Conservation (phyloP, 768 basidiomycete genomes). For the Thelephora ganbajun region DNA sequence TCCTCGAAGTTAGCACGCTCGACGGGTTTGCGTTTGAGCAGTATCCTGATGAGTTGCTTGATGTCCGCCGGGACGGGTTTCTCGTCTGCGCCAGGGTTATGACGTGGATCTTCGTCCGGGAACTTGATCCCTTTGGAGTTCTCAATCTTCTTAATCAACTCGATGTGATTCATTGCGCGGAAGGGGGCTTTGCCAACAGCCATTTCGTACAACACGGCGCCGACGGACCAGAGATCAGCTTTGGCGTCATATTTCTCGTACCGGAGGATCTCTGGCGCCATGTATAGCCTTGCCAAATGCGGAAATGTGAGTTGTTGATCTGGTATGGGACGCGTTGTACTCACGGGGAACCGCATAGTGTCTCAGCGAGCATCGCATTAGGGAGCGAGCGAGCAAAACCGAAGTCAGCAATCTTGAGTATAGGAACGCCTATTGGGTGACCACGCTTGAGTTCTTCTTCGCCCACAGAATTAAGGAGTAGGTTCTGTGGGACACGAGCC, state of each 20-base stretch:
- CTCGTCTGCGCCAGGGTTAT: conserved; percentile 32
- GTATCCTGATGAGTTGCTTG: conserved; percentile 73
- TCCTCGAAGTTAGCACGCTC: conserved; percentile 85
- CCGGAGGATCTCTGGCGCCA: conserved; percentile 96
- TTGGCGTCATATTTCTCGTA: conserved; percentile 98
- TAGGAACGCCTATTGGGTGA: conserved; percentile 84
- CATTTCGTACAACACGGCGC: conserved; percentile 95
- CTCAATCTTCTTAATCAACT: conserved; percentile 87
- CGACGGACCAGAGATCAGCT: conserved; percentile 96
- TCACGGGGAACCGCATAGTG: conserved; percentile 92
- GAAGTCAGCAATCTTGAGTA: conserved; percentile 96
- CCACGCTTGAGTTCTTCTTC: conserved; percentile 71
- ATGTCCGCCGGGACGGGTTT: conserved; percentile 63
- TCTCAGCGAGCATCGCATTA: conserved; percentile 91
- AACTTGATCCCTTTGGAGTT: conserved; percentile 85
- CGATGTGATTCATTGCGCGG: conserved; percentile 91
- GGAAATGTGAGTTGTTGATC: neutral
- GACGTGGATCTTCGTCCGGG: conserved; percentile 73
- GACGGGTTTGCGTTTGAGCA: conserved; percentile 72
- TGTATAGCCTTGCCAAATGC: conserved; percentile 56
- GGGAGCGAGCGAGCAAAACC: conserved; percentile 92
- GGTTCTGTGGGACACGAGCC: conserved; percentile 40
- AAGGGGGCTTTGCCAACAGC: conserved; percentile 87
- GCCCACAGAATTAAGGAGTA: conserved; percentile 75
- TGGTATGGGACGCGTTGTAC: conserved; percentile 17